phyloP scores from a whole-genome alignment of 495 filamentous ascomycete species.

The Penicillium crystallinum region DNA sequence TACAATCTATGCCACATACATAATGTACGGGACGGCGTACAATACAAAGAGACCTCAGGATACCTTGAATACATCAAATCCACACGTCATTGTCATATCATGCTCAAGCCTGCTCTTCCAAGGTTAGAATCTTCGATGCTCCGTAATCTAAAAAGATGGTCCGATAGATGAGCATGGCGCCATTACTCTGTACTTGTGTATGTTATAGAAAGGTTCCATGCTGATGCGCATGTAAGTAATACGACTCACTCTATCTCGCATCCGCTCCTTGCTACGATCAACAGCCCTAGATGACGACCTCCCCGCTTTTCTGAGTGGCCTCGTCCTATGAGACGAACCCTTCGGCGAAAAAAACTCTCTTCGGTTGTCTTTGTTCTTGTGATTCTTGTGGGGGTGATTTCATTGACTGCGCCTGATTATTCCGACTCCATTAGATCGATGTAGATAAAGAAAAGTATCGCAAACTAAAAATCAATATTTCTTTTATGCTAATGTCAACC shows the following conservation, averaged over 20 bases:
- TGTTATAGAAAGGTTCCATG: not conserved
- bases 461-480: too few relatives aligned
- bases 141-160: too few relatives aligned
- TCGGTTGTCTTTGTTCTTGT: not conserved
- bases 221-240: slow-evolving; percentile 19
- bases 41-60: not conserved
- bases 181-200: too few relatives aligned
- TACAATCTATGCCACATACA: not conserved
- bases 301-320: slow-evolving; percentile 16
- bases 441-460: not conserved
- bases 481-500: not conserved
- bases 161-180: too few relatives aligned
- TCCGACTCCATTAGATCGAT: not conserved
- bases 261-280: slow-evolving; percentile 27
- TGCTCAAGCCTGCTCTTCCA: too few relatives aligned
- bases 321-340: slow-evolving; percentile 10
- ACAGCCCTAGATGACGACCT: slow-evolving; percentile 18
- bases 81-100: not conserved
- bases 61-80: not conserved
- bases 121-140: too few relatives aligned
- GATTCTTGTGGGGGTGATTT: slow-evolving; percentile 14
- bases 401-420: not conserved
- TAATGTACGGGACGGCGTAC: too few relatives aligned
- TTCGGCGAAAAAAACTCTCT: slow-evolving; percentile 3
- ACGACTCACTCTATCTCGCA: slow-evolving; percentile 23